Evolutionary conservation across 768 basidiomycete species (phyloP).

Genomic region (Termitomyces titanicus): DNA sequence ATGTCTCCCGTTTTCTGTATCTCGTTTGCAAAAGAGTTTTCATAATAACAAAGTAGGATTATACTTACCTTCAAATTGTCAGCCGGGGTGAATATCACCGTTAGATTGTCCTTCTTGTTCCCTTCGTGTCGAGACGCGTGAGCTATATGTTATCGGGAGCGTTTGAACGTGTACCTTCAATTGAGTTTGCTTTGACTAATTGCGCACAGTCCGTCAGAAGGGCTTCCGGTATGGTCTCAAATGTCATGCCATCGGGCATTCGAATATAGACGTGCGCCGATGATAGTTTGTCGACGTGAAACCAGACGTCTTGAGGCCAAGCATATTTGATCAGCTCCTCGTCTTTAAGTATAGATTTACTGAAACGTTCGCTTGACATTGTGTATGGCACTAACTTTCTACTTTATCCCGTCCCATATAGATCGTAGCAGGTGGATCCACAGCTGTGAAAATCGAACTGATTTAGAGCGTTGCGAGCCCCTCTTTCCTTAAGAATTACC

Average conservation of each 20-base stretch:
- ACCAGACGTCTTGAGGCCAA: constrained; percentile 87
- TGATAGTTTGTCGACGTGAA: constrained; percentile 97
- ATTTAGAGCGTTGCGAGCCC: background rate
- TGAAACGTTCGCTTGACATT: background rate
- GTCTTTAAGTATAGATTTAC: constrained; percentile 45
- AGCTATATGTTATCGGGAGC: background rate
- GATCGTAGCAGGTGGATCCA: constrained; percentile 61
- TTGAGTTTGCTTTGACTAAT: constrained; percentile 96
- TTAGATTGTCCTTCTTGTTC: constrained; percentile 93
- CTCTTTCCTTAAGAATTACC: constrained; percentile 22
- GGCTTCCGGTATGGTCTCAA: constrained; percentile 83
- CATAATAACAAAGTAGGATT: background rate
- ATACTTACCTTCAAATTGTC: constrained; percentile 80
- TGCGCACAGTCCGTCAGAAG: constrained; percentile 87
- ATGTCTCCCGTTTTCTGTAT: constrained; percentile 94
- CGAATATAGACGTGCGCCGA: constrained; percentile 98
- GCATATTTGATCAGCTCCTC: constrained; percentile 94
- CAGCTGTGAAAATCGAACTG: constrained; percentile 32
- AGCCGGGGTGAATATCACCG: constrained; percentile 91
- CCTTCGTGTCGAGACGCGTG: constrained; percentile 46
- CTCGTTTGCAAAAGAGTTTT: background rate
- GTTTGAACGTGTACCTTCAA: constrained; percentile 61
- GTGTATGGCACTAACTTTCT: constrained; percentile 62
- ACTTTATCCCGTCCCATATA: constrained; percentile 99
- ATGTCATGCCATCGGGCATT: constrained; percentile 73